These are phyloP conservation scores for Maudiozyma saulgeensis DNA, from an alignment of 805 yeast species.

Conservation along the genomic window DNA sequence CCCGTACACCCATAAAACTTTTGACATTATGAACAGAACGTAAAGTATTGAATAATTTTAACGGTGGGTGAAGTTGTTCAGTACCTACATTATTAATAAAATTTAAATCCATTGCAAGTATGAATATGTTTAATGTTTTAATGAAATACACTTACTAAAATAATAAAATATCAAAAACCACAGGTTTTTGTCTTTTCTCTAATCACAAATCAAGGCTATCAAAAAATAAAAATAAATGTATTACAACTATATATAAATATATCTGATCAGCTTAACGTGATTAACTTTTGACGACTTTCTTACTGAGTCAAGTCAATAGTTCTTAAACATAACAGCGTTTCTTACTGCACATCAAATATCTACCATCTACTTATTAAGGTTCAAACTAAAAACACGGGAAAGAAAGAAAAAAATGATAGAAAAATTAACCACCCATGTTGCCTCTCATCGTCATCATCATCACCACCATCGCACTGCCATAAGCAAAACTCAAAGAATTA, in stretches of 20 bases:
- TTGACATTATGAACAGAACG: conserved; percentile 15
- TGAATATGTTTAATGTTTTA: not conserved
- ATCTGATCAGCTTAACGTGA: not conserved
- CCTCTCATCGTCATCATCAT: too few relatives aligned
- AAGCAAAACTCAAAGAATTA: too few relatives aligned
- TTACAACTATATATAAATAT: not conserved
- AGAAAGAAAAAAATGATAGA: not conserved
- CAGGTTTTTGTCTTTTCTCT: not conserved
- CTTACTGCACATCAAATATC: too few relatives aligned
- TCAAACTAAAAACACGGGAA: not conserved
- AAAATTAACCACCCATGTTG: too few relatives aligned
- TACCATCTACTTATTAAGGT: too few relatives aligned
- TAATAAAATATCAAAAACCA: not conserved
- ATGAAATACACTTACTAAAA: not conserved
- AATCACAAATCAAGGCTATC: not conserved
- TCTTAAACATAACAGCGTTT: too few relatives aligned
- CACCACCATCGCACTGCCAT: too few relatives aligned
- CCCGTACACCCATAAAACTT: conserved; percentile 14
- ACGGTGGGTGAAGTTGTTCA: not conserved
- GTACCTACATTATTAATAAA: not conserved
- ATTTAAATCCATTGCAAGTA: not conserved
- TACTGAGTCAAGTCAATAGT: too few relatives aligned
- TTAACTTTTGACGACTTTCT: too few relatives aligned
- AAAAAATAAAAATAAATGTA: too few relatives aligned
- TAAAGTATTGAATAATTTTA: conserved; percentile 1